These are phyloP conservation scores for Millerozyma acaciae DNA, from an alignment of 805 yeast species.

Conservation along the genomic window DNA sequence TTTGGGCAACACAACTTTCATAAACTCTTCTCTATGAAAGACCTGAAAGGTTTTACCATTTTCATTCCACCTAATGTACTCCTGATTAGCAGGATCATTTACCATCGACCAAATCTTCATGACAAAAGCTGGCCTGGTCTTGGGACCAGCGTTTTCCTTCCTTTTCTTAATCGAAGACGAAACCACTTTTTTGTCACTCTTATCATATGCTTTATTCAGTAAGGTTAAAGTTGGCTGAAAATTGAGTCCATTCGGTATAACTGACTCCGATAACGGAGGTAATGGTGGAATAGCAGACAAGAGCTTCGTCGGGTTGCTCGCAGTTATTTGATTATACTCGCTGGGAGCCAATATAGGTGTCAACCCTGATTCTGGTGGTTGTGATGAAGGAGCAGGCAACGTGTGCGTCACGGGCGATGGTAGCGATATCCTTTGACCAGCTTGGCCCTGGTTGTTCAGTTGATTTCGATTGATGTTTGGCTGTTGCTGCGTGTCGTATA, in stretches of 20 bases:
- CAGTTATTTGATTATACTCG: conserved; percentile 8
- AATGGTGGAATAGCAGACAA: conserved; percentile 22
- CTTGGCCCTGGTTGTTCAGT: conserved; percentile 2
- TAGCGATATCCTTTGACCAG: background rate
- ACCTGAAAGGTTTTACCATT: conserved; percentile 88
- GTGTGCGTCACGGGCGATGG: background rate
- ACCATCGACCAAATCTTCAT: conserved; percentile 95
- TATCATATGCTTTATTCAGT: conserved; percentile 4
- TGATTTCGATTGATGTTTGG: background rate
- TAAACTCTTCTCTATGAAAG: conserved; percentile 76
- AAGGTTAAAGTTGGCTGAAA: conserved; percentile 14
- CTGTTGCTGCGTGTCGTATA: conserved; percentile 6
- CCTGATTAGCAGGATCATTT: conserved; percentile 66
- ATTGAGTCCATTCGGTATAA: conserved; percentile 19
- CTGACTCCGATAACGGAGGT: conserved; percentile 28
- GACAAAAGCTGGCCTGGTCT: conserved; percentile 83
- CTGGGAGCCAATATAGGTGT: conserved; percentile 2
- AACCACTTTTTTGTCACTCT: background rate
- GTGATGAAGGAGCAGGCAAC: background rate
- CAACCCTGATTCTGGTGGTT: background rate
- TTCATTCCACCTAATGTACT: conserved; percentile 76
- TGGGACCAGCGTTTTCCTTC: conserved; percentile 37
- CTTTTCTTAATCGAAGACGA: conserved; percentile 17
- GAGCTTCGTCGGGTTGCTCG: conserved; percentile 10
- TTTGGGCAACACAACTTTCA: conserved; percentile 76